These are phyloP conservation scores for Pouteria campechiana DNA, from an alignment of 179 eudicot genomes.

Conservation along the genomic window DNA sequence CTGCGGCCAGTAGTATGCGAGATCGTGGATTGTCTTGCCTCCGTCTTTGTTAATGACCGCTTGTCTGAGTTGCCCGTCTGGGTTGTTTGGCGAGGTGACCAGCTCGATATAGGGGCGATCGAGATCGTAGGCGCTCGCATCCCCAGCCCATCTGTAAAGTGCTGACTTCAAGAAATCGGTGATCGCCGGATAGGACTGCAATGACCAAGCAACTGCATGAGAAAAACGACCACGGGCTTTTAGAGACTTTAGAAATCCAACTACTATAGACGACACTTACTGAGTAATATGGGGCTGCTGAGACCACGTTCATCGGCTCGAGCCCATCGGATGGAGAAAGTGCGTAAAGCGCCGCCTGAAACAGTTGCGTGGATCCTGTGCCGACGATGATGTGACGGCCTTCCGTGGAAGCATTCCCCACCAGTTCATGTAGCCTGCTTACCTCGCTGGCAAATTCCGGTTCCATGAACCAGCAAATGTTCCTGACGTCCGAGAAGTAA, in stretches of 20 bases:
- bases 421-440: slow-evolving; percentile 52
- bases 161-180: slow-evolving; percentile 71
- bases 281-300: slow-evolving; percentile 77
- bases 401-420: slow-evolving; percentile 67
- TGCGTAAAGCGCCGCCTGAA: slow-evolving; percentile 86
- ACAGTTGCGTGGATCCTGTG: slow-evolving; percentile 80
- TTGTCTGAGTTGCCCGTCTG: slow-evolving; percentile 66
- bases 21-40: slow-evolving; percentile 67
- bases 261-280: slow-evolving; percentile 30
- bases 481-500: slow-evolving; percentile 65
- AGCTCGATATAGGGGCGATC: slow-evolving; percentile 75
- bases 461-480: slow-evolving; percentile 83
- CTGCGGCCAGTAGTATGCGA: slow-evolving; percentile 96
- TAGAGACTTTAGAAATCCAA: slow-evolving; percentile 1
- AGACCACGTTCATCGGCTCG: slow-evolving; percentile 64
- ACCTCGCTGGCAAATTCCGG: slow-evolving; percentile 54
- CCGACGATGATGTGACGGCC: slow-evolving; percentile 81
- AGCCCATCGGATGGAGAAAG: slow-evolving; percentile 28
- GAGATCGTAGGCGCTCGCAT: slow-evolving; percentile 35
- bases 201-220: background rate
- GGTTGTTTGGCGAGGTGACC: slow-evolving; percentile 93
- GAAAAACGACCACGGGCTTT: background rate
- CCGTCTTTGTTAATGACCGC: slow-evolving; percentile 43
- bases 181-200: slow-evolving; percentile 72
- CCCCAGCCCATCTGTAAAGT: slow-evolving; percentile 80